Conservation (phyloP, 768 basidiomycete genomes). For the Leucocoprinus birnbaumii region DNA sequence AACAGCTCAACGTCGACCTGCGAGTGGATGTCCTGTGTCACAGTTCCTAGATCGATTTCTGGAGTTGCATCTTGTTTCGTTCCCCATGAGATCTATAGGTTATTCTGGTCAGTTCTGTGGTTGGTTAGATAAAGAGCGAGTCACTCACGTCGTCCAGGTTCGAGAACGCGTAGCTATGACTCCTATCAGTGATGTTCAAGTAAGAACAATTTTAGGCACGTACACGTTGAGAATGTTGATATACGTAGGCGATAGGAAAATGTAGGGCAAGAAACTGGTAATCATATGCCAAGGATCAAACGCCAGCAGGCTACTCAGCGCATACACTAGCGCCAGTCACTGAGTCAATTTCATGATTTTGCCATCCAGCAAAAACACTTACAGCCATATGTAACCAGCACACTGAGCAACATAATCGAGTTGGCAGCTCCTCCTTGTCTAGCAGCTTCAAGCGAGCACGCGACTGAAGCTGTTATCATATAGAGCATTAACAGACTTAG, state of each 20-base stretch:
- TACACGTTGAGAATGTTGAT: slow-evolving; percentile 78
- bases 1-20: slow-evolving; percentile 88
- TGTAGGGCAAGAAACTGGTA: slow-evolving; percentile 86
- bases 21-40: slow-evolving; percentile 74
- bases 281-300: slow-evolving; percentile 97
- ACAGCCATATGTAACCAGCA: slow-evolving; percentile 85
- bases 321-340: slow-evolving; percentile 51
- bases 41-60: slow-evolving; percentile 79
- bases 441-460: slow-evolving; percentile 74
- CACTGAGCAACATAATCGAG: slow-evolving; percentile 78
- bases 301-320: slow-evolving; percentile 74
- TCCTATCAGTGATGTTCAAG: too few relatives aligned
- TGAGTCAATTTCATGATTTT: not conserved
- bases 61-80: slow-evolving; percentile 85
- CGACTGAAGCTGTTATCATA: slow-evolving; percentile 77
- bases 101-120: slow-evolving; percentile 3
- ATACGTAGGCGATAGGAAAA: slow-evolving; percentile 82
- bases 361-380: slow-evolving; percentile 18
- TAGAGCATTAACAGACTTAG: slow-evolving; percentile 82
- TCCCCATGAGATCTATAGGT: slow-evolving; percentile 80
- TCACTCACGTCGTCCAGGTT: slow-evolving; percentile 78
- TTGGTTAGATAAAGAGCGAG: slow-evolving; percentile 11
- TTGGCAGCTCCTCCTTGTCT: slow-evolving; percentile 63
- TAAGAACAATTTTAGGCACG: too few relatives aligned
- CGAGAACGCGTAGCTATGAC: slow-evolving; percentile 72